Evolutionary conservation across 371 early-diverging fungal genomes (phyloP).

Genomic region (Mortierella sp.): DNA sequence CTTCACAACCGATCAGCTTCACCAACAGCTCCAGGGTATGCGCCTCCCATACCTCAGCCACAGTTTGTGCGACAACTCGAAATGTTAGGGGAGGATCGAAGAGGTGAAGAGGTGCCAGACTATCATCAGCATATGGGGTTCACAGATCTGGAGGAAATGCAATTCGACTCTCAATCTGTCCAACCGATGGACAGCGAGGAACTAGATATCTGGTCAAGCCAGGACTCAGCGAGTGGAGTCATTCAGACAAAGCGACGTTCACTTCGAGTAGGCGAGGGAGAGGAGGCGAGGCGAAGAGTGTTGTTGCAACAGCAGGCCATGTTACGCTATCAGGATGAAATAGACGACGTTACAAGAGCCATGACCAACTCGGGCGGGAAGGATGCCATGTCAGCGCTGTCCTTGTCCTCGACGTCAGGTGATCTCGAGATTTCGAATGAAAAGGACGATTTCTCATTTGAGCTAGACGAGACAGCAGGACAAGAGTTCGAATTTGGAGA

Average conservation of each 20-base stretch:
- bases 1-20: constrained; percentile 27
- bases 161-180: constrained; percentile 10
- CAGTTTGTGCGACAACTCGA: too few species aligned
- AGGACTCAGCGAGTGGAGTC: constrained; percentile 8
- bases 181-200: constrained; percentile 26
- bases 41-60: too few species aligned
- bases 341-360: neutral
- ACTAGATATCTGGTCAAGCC: constrained; percentile 35
- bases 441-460: constrained; percentile 24
- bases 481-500: constrained; percentile 46
- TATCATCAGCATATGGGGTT: too few species aligned
- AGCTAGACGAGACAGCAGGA: constrained; percentile 16
- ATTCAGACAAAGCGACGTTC: neutral
- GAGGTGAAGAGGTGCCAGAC: too few species aligned
- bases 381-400: neutral
- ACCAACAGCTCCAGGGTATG: constrained; percentile 15
- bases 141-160: too few species aligned
- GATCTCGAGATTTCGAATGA: constrained; percentile 10
- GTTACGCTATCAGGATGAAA: too few species aligned
- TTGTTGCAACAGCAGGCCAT: too few species aligned
- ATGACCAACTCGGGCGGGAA: constrained; percentile 22
- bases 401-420: too few species aligned
- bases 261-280: constrained; percentile 16
- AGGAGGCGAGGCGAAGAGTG: constrained; percentile 4
- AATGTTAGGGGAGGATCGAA: too few species aligned